These are phyloP conservation scores for Fusarium sp. DNA, from an alignment of 2,329 filamentous ascomycete genomes.

Conservation along the genomic window DNA sequence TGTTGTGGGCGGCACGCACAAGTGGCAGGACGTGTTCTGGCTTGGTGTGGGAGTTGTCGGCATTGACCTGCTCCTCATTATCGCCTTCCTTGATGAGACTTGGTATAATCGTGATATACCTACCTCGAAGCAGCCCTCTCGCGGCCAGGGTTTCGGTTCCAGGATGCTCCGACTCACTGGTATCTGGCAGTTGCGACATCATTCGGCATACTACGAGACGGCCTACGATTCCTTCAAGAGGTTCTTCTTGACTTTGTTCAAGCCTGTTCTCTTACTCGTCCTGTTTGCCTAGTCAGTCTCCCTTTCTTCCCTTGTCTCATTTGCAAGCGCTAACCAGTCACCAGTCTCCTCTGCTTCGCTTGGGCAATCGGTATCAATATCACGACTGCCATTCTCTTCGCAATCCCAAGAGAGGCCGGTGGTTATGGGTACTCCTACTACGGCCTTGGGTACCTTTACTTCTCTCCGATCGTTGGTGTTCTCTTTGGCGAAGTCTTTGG, in stretches of 20 bases:
- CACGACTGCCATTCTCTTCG: slow-evolving; percentile 60
- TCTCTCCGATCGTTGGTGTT: slow-evolving; percentile 63
- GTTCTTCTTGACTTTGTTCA: slow-evolving; percentile 23
- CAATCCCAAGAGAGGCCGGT: slow-evolving; percentile 42
- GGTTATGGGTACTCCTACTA: slow-evolving; percentile 59
- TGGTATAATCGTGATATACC: slow-evolving; percentile 57
- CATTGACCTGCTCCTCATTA: slow-evolving; percentile 50
- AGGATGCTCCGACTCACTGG: slow-evolving; percentile 38
- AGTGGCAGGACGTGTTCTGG: slow-evolving; percentile 59
- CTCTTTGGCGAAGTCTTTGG: slow-evolving; percentile 62
- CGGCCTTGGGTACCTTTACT: slow-evolving; percentile 64
- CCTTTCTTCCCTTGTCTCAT: too few species aligned
- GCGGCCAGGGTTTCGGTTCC: slow-evolving; percentile 41
- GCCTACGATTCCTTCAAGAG: slow-evolving; percentile 18
- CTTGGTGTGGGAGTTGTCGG: slow-evolving; percentile 54
- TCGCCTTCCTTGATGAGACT: slow-evolving; percentile 57
- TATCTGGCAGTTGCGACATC: slow-evolving; percentile 20
- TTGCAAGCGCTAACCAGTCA: background rate
- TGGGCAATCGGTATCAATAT: slow-evolving; percentile 65
- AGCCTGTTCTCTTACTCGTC: slow-evolving; percentile 24
- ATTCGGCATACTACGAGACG: slow-evolving; percentile 31
- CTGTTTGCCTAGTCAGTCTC: slow-evolving; percentile 22
- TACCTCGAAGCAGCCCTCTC: slow-evolving; percentile 47
- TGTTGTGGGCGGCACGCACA: slow-evolving; percentile 53
- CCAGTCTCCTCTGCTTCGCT: slow-evolving; percentile 50